Conservation (phyloP, 2,329 filamentous ascomycete species). For the Aspergillus fijiensis region DNA sequence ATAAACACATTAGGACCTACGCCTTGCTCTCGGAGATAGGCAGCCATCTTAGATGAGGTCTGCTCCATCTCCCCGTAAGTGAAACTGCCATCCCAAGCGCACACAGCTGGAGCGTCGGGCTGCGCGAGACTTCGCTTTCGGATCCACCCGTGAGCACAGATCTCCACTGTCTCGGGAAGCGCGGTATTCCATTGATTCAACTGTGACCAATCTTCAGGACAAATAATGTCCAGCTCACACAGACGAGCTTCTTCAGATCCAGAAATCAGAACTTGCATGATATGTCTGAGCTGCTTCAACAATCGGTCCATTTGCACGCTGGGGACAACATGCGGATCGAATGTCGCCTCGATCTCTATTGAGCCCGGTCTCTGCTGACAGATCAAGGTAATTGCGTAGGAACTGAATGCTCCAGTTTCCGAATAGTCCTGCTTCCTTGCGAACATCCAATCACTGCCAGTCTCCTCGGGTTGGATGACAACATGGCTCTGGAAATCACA, state of each 20-base stretch:
- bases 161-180: not conserved
- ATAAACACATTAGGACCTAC: not conserved
- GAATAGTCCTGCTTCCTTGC: not conserved
- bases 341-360: slow-evolving; percentile 2
- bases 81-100: not conserved
- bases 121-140: not conserved
- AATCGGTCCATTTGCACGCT: slow-evolving; percentile 11
- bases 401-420: slow-evolving; percentile 6
- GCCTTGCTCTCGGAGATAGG: not conserved
- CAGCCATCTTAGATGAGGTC: not conserved
- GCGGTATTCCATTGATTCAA: not conserved
- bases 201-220: not conserved
- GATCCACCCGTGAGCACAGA: not conserved
- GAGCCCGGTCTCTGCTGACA: not conserved
- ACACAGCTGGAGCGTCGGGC: not conserved
- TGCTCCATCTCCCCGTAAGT: not conserved
- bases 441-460: not conserved
- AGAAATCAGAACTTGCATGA: slow-evolving; percentile 1
- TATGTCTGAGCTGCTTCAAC: slow-evolving; percentile 11
- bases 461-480: slow-evolving; percentile 29
- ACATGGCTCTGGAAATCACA: slow-evolving; percentile 45
- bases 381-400: slow-evolving; percentile 11
- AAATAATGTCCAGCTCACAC: not conserved
- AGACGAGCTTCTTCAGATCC: not conserved
- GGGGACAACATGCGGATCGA: slow-evolving; percentile 9